Conservation (phyloP, 169 alveolate species). For the Cytauxzoon felis region DNA sequence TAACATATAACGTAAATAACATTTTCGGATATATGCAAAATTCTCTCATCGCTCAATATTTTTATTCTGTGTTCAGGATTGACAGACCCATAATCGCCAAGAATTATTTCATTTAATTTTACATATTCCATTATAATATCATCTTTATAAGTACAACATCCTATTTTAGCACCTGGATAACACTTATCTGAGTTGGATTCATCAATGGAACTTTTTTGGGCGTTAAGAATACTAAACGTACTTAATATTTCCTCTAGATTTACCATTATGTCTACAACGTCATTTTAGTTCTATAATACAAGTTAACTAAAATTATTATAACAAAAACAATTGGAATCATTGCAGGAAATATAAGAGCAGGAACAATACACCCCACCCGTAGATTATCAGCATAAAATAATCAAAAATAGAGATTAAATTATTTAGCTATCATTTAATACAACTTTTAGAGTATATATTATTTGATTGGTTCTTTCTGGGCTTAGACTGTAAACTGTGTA, state of each 20-base stretch:
- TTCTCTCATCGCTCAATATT: slow-evolving; percentile 51
- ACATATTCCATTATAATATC: slow-evolving; percentile 35
- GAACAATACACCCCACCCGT: too few relatives aligned
- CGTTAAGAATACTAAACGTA: slow-evolving; percentile 26
- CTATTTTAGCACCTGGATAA: slow-evolving; percentile 53
- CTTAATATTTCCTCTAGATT: slow-evolving; percentile 35
- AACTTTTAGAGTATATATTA: too few relatives aligned
- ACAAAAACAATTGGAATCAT: too few relatives aligned
- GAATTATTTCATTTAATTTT: slow-evolving; percentile 36
- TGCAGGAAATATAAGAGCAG: too few relatives aligned
- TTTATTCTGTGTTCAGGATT: slow-evolving; percentile 1
- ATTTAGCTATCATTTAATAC: too few relatives aligned
- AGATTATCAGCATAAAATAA: too few relatives aligned
- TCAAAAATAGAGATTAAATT: too few relatives aligned
- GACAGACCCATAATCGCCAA: slow-evolving; percentile 12
- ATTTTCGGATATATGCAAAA: slow-evolving; percentile 45
- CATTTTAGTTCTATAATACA: too few relatives aligned
- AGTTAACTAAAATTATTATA: too few relatives aligned
- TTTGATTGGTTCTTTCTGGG: too few relatives aligned
- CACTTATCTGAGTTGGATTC: slow-evolving; percentile 38
- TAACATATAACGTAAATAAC: slow-evolving; percentile 40
- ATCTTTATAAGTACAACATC: slow-evolving; percentile 58
- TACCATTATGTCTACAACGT: slow-evolving; percentile 11
- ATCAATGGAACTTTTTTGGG: slow-evolving; percentile 30
- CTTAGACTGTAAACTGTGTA: too few relatives aligned